Evolutionary conservation across 345 rosid species (phyloP), one percentile per base, ranked within the genome.

Genomic region (Odontarrhena argentea): DNA sequence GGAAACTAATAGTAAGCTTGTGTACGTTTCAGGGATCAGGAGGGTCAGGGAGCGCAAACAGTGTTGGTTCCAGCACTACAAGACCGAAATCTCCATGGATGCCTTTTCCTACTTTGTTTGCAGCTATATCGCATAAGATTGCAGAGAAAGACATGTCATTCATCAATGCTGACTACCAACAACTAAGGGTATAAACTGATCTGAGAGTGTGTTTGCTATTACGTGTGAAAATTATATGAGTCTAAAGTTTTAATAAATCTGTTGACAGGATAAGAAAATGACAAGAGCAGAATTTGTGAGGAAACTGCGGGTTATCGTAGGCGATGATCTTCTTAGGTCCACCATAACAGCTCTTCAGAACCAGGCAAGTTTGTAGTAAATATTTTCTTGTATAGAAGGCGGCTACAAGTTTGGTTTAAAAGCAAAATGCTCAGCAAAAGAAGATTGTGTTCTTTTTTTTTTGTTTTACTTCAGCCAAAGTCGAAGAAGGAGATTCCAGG

Each of bases 41-140:
- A 58, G 81, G 84, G 48, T 67, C 62, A 52, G 85, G 80, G 56
- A 88, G 83, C 53, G 83, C 85, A 48, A 77, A 85, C 67, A 86
- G 86, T 68, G 67, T 74, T 1, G 83, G 82, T 65, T 84, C 97
- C 26, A 84, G 84, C 78, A 70, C 76, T 41, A 75, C 81, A 10
- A 87, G 73, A 59, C 79, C 80, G 1, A 74, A 79, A 68, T 95
- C 96, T 28, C 99, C 99, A 24, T 95, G 93, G 91, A 86, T 95
- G 96, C 96, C 99, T 47, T 88, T 95, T 52, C 85, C 93, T 8
- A 73, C 71, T 79, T 64, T 95, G 75, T 91, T 95, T 83, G 85
- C 91, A 69, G 96, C 93, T n/a, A 87, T 95, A 47, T 74, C 96
- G 4, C 74, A 65, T 47, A 86, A 84, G 79, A 77, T 95, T 68